These are phyloP conservation scores for Colletotrichum sp. DNA, from an alignment of 2,329 filamentous ascomycete genomes.

Conservation along the genomic window DNA sequence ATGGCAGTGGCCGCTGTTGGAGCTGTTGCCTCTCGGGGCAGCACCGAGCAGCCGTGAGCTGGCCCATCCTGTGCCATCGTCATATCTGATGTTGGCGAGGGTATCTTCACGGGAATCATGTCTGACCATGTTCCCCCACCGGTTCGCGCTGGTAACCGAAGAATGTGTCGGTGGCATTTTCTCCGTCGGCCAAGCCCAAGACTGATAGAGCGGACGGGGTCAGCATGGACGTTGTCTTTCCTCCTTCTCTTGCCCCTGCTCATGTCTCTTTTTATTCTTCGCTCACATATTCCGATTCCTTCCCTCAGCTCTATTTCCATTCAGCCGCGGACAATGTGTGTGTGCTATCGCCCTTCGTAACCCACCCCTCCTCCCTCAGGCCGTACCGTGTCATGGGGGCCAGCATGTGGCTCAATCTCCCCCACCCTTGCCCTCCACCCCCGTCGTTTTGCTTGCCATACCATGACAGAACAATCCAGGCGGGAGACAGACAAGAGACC, in stretches of 20 bases:
- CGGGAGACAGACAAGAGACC: not conserved
- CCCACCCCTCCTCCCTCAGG: not conserved
- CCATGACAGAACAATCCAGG: not conserved
- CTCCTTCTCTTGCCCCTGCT: not conserved
- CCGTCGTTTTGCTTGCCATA: not conserved
- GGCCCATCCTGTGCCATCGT: not conserved
- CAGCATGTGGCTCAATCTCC: not conserved
- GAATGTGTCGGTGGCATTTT: not conserved
- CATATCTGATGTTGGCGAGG: not conserved
- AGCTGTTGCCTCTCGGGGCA: not conserved
- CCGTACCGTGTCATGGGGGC: not conserved
- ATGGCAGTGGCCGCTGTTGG: not conserved
- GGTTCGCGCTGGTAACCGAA: slow-evolving; percentile 15
- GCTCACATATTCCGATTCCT: not conserved
- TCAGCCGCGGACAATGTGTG: not conserved
- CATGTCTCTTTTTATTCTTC: not conserved
- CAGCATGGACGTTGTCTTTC: not conserved
- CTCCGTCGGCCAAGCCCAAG: not conserved
- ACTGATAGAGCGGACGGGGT: not conserved
- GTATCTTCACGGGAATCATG: not conserved
- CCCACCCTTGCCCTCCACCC: not conserved
- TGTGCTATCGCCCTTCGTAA: not conserved
- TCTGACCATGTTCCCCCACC: not conserved
- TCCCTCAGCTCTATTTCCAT: not conserved
- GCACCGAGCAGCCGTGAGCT: not conserved